phyloP scores from a whole-genome alignment of 83 land plant genomes.

The Thuja plicata region DNA sequence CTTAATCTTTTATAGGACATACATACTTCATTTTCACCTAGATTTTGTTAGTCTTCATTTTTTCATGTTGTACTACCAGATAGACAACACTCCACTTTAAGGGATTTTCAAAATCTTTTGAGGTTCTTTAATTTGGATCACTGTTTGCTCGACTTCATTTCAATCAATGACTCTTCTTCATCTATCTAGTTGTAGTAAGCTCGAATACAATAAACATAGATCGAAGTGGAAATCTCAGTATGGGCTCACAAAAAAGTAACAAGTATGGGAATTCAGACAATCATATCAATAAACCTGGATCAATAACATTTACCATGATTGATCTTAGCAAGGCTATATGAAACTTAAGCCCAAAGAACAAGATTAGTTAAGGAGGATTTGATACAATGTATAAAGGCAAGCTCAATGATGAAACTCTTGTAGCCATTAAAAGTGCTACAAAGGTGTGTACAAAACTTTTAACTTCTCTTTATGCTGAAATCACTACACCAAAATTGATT shows the following conservation, averaged over 20 bases:
- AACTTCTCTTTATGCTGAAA: neutral
- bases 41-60: neutral
- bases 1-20: neutral
- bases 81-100: neutral
- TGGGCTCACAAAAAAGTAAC: neutral
- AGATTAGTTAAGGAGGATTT: constrained; percentile 83
- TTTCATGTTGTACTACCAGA: neutral
- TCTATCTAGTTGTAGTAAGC: neutral
- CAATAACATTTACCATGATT: constrained; percentile 34
- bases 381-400: constrained; percentile 78
- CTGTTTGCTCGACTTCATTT: neutral
- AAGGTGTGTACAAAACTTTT: constrained; percentile 39
- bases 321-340: constrained; percentile 60
- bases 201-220: neutral
- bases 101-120: neutral
- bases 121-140: neutral
- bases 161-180: neutral
- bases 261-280: neutral
- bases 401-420: constrained; percentile 60
- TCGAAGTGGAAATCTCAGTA: neutral
- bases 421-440: constrained; percentile 82
- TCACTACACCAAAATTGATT: neutral
- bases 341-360: constrained; percentile 53
- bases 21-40: neutral
- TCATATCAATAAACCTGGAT: constrained; percentile 21